Evolutionary conservation across 2,329 filamentous ascomycete species (phyloP).

Genomic region (Sporothrix phasma): DNA sequence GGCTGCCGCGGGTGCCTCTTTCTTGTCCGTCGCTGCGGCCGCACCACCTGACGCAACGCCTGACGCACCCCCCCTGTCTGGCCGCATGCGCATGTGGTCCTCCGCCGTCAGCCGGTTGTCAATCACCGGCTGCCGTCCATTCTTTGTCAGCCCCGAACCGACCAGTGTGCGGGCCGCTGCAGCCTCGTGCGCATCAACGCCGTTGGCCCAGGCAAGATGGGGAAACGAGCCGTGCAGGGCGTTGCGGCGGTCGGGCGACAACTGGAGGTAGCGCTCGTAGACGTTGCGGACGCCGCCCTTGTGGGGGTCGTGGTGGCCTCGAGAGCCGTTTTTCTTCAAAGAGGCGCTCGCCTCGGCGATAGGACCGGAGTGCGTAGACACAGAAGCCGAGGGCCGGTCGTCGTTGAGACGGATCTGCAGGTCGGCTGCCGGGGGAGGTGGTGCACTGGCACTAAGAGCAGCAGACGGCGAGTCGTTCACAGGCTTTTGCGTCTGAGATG

Average conservation of each 20-base stretch:
- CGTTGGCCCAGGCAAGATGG: constrained; percentile 18
- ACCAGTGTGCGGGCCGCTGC: constrained; percentile 15
- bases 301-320: constrained; percentile 19
- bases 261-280: constrained; percentile 13
- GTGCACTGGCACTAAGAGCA: background rate
- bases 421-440: background rate
- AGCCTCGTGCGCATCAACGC: constrained; percentile 14
- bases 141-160: constrained; percentile 5
- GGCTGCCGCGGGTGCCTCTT: background rate
- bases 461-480: background rate
- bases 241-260: background rate
- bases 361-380: constrained; percentile 24
- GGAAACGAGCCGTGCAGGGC: constrained; percentile 20
- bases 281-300: constrained; percentile 14
- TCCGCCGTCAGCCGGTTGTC: constrained; percentile 14
- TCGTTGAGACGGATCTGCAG: constrained; percentile 16
- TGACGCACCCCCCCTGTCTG: constrained; percentile 11
- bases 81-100: constrained; percentile 19
- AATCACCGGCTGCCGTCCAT: background rate
- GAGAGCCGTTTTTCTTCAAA: constrained; percentile 23
- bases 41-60: background rate
- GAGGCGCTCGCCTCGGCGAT: constrained; percentile 21
- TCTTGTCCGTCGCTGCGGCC: background rate
- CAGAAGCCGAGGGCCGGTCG: constrained; percentile 23
- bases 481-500: background rate